phyloP scores from a whole-genome alignment of 2,329 filamentous ascomycete species.

The Paecilomyces variotii region DNA sequence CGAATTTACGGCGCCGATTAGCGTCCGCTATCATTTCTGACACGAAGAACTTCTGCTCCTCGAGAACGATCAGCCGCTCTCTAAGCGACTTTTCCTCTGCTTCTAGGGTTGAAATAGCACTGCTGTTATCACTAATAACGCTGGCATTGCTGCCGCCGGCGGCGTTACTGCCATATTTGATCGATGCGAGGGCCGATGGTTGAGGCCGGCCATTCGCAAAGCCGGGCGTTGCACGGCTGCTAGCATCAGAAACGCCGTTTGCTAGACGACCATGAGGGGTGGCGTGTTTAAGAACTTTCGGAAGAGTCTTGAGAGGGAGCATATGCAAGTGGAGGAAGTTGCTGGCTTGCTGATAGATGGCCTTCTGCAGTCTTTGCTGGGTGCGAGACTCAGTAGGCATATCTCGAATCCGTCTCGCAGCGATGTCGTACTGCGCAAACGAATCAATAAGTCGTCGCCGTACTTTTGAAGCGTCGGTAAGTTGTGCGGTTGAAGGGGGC shows the following conservation, averaged over 20 bases:
- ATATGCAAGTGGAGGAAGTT: conserved; percentile 83
- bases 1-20: conserved; percentile 68
- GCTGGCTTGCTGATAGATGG: conserved; percentile 74
- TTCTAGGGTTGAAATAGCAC: conserved; percentile 60
- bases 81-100: conserved; percentile 74
- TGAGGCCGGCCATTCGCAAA: conserved; percentile 17
- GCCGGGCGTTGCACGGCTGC: conserved; percentile 12
- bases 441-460: conserved; percentile 84
- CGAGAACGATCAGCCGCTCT: conserved; percentile 72
- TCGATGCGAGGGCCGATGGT: conserved; percentile 46
- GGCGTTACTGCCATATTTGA: conserved; percentile 49
- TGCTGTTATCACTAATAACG: conserved; percentile 46
- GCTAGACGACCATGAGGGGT: conserved; percentile 40
- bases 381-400: conserved; percentile 64
- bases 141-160: conserved; percentile 44
- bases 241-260: conserved; percentile 15
- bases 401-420: conserved; percentile 73
- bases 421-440: conserved; percentile 78
- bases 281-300: conserved; percentile 58
- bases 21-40: conserved; percentile 75
- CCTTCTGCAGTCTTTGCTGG: conserved; percentile 68
- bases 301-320: conserved; percentile 72
- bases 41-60: conserved; percentile 87
- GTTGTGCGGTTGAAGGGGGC: conserved; percentile 59
- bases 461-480: conserved; percentile 79